Evolutionary conservation across 2,329 filamentous ascomycete species (phyloP), one percentile per base, ranked within the genome.

Genomic region (Drechmeria coniospora): DNA sequence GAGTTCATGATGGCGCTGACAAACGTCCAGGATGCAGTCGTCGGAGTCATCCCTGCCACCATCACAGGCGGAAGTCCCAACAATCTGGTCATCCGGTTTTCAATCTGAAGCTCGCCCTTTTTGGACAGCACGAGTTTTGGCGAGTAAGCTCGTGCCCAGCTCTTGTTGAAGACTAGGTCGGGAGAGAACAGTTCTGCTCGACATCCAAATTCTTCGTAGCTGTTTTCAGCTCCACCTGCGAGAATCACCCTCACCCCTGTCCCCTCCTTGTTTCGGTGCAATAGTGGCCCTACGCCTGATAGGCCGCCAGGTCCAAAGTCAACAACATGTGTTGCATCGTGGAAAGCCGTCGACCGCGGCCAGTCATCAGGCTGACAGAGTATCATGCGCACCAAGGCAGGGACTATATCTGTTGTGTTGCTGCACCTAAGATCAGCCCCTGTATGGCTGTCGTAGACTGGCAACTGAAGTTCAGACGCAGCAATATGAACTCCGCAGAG

Each of bases 181-280:
- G 90, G 79, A 50, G 98, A 87, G 44, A 98, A 98, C 28, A 98
- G 67, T 57, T 98, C 90, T 2, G 87, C 79, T 65, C 98, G 98
- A 65, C 94, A 98, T 30, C 90, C 90, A 36, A 98, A 79, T 54
- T 95, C 90, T 17, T 69, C 65, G 34, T 92, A 79, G 14, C 83
- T 84, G 28, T 87, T 87, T 44, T 87, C 81, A 44, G 98, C 79
- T 11, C 83, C 71, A 37, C 92, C 90, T 23, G 84, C 90, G 33
- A 98, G 68, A 39, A 98, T 93, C 39, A 98, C 86, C 34, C 87
- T 83, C 19, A 98, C 90, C 45, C 90, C 90, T 32, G 84, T 95
- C 37, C 90, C 90, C 53, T 98, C 92, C 64, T 98, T 98, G 68
- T 95, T 98, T 44, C 90, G 82, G 65, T 92, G 95, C 32, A 90